These are phyloP conservation scores for Wolfiporia cocos DNA, from an alignment of 1,284 basidiomycete species.

Conservation along the genomic window DNA sequence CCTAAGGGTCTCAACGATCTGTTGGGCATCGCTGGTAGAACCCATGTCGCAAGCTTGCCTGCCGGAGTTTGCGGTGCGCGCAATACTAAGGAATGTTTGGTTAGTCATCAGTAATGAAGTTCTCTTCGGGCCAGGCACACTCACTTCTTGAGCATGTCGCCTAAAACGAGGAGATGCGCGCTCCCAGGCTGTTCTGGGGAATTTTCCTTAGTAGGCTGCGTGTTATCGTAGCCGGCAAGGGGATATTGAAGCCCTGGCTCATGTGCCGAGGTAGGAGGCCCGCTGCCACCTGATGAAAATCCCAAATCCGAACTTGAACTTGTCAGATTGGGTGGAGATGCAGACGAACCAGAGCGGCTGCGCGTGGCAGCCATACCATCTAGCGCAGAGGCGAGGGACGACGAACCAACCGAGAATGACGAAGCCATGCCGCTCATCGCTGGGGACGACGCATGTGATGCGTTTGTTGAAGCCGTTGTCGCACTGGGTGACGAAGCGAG, in stretches of 20 bases:
- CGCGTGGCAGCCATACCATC: conserved; percentile 24
- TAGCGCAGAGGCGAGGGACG: conserved; percentile 30
- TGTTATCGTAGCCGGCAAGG: conserved; percentile 21
- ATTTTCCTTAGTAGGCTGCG: conserved; percentile 16
- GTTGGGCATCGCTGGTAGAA: conserved; percentile 37
- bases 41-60: conserved; percentile 42
- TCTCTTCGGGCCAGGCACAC: conserved; percentile 10
- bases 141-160: conserved; percentile 35
- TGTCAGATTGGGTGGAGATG: conserved; percentile 27
- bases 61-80: conserved; percentile 40
- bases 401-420: conserved; percentile 25
- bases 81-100: conserved; percentile 25
- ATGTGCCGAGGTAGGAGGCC: conserved; percentile 24
- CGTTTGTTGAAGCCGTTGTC: conserved; percentile 32
- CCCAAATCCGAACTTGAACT: conserved; percentile 25
- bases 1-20: conserved; percentile 40
- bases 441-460: conserved; percentile 38
- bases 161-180: conserved; percentile 32
- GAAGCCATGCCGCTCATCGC: conserved; percentile 26
- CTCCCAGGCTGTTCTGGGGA: conserved; percentile 27
- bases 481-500: conserved; percentile 34
- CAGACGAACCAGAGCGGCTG: conserved; percentile 31
- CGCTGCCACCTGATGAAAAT: conserved; percentile 25
- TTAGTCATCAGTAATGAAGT: conserved; percentile 12
- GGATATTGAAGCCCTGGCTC: conserved; percentile 26